These are phyloP conservation scores for Sisymbrium altissimum DNA, from an alignment of 345 rosid species.

Conservation along the genomic window DNA sequence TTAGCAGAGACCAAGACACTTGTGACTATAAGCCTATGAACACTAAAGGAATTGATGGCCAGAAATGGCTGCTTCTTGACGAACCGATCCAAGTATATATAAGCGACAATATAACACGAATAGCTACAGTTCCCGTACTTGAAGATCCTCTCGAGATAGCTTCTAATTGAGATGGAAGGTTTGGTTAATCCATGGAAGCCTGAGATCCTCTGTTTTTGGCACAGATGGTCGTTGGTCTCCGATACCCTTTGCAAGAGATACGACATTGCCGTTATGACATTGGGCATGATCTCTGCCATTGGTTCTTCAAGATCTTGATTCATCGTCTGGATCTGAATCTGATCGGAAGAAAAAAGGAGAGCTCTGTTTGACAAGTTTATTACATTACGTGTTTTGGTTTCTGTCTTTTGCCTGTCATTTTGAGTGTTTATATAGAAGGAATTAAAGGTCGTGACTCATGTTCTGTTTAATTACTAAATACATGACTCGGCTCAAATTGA, in stretches of 20 bases:
- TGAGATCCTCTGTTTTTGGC: slow-evolving; percentile 43
- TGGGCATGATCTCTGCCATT: slow-evolving; percentile 41
- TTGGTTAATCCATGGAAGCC: slow-evolving; percentile 52
- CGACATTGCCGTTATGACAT: slow-evolving; percentile 49
- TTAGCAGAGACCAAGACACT: slow-evolving; percentile 74
- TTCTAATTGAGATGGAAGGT: slow-evolving; percentile 59
- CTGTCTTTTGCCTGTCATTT: slow-evolving; percentile 19
- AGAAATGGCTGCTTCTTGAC: slow-evolving; percentile 49
- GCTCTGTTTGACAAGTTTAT: slow-evolving; percentile 12
- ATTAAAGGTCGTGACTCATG: background rate
- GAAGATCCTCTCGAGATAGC: slow-evolving; percentile 70
- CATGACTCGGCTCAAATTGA: too few relatives aligned
- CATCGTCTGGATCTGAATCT: slow-evolving; percentile 23
- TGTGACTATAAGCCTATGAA: slow-evolving; percentile 69
- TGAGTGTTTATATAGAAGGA: slow-evolving; percentile 13
- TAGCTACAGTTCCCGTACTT: slow-evolving; percentile 73
- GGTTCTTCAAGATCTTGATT: slow-evolving; percentile 23
- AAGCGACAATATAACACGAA: slow-evolving; percentile 72
- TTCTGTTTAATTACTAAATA: background rate
- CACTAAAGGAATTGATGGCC: slow-evolving; percentile 58
- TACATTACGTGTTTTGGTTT: slow-evolving; percentile 10
- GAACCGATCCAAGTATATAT: slow-evolving; percentile 73
- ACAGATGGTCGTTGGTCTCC: slow-evolving; percentile 54
- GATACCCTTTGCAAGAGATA: slow-evolving; percentile 56
- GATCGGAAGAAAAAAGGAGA: slow-evolving; percentile 1